Evolutionary conservation across 2,329 filamentous ascomycete species (phyloP).

Genomic region (Ploettnerulaceae sp.): DNA sequence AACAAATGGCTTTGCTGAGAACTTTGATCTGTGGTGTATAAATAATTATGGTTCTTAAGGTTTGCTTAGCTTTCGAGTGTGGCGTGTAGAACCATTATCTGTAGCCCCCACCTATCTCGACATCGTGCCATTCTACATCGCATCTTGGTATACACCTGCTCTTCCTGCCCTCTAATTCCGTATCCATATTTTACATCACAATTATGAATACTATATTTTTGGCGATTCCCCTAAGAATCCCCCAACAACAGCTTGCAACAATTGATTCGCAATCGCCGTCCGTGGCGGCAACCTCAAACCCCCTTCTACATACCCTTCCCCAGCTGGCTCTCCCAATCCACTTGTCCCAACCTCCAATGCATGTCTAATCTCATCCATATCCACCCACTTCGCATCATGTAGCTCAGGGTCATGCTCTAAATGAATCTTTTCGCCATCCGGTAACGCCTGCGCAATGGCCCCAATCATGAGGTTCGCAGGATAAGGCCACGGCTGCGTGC

Average conservation of each 20-base stretch:
- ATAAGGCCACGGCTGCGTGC: slow-evolving; percentile 83
- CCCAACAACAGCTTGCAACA: slow-evolving; percentile 73
- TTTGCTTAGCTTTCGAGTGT: no score
- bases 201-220: slow-evolving; percentile 26
- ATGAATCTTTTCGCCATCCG: slow-evolving; percentile 73
- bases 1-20: no score
- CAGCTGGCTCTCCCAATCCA: slow-evolving; percentile 59
- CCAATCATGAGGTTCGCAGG: slow-evolving; percentile 82
- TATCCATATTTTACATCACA: slow-evolving; percentile 4
- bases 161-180: slow-evolving; percentile 2
- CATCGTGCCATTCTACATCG: slow-evolving; percentile 6
- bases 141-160: slow-evolving; percentile 14
- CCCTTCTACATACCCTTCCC: slow-evolving; percentile 68
- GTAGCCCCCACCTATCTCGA: background rate
- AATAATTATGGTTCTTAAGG: no score
- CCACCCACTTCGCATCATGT: slow-evolving; percentile 85
- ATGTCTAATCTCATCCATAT: slow-evolving; percentile 71
- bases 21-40: no score
- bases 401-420: slow-evolving; percentile 87
- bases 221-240: slow-evolving; percentile 54
- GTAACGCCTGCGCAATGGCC: slow-evolving; percentile 80
- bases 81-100: background rate
- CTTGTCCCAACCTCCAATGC: slow-evolving; percentile 66
- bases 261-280: slow-evolving; percentile 88
- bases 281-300: slow-evolving; percentile 73